Evolutionary conservation across 805 yeast genomes (phyloP).

Genomic region (Suhomyces faveliae): DNA sequence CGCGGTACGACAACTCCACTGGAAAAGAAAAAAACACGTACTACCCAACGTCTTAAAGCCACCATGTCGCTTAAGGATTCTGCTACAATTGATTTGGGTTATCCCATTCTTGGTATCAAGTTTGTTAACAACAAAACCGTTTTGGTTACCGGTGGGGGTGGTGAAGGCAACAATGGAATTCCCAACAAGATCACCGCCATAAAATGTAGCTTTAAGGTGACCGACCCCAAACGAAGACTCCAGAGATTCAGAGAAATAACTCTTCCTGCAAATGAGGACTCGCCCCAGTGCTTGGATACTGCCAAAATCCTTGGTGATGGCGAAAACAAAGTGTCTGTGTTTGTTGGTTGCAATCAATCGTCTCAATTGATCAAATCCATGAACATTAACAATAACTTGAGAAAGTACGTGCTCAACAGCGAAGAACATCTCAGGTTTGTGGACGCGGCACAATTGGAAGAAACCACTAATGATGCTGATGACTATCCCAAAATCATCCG

Average conservation of each 20-base stretch:
- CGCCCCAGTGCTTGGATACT: constrained; percentile 81
- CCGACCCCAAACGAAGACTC: constrained; percentile 40
- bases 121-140: constrained; percentile 61
- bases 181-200: constrained; percentile 78
- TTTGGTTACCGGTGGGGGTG: constrained; percentile 91
- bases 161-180: constrained; percentile 87
- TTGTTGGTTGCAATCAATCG: constrained; percentile 77
- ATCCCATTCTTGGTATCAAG: constrained; percentile 79
- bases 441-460: constrained; percentile 59
- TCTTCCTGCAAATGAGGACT: constrained; percentile 66
- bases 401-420: constrained; percentile 57
- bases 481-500: constrained; percentile 65
- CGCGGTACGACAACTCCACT: background rate
- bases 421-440: constrained; percentile 61
- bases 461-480: constrained; percentile 35
- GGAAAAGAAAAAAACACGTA: constrained; percentile 1
- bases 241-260: constrained; percentile 64
- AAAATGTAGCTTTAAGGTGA: constrained; percentile 52
- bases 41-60: background rate
- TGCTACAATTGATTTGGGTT: constrained; percentile 49
- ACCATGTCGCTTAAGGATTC: constrained; percentile 34
- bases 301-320: constrained; percentile 25
- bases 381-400: constrained; percentile 66
- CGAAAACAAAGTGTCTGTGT: constrained; percentile 45
- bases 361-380: constrained; percentile 51